Conservation (phyloP, 2,329 filamentous ascomycete species). For the Botryotinia convoluta region DNA sequence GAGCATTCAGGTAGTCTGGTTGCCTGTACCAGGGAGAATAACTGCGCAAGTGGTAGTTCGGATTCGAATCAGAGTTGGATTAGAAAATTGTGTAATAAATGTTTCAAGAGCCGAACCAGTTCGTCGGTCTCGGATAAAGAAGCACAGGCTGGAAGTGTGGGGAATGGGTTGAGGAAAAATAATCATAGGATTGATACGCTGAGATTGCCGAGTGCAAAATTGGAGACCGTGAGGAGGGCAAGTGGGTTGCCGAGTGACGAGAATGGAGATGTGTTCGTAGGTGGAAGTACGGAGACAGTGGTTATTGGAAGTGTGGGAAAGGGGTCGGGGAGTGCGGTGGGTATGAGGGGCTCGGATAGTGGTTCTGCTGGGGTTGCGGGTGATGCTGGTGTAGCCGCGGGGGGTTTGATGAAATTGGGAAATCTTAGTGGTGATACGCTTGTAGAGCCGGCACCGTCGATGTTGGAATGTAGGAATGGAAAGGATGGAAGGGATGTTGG, state of each 20-base stretch:
- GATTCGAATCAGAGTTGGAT: background rate
- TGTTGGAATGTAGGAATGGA: background rate
- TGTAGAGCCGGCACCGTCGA: background rate
- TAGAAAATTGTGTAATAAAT: background rate
- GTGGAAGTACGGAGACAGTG: constrained; percentile 1
- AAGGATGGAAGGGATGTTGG: background rate
- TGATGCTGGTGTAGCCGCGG: background rate
- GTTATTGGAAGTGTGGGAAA: constrained; percentile 1
- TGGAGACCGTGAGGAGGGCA: constrained; percentile 12
- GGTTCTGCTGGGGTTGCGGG: background rate
- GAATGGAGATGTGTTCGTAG: background rate
- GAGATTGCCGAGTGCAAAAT: background rate
- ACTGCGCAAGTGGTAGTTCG: background rate
- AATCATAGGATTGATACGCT: constrained; percentile 17
- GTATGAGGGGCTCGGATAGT: background rate
- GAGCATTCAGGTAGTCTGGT: background rate
- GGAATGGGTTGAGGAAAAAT: background rate
- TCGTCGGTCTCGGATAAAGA: background rate
- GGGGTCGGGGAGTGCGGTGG: too few relatives aligned
- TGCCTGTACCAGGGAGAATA: background rate
- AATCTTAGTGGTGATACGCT: constrained; percentile 4
- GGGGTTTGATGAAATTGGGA: background rate
- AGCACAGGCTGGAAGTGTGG: background rate
- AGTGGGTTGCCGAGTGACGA: background rate
- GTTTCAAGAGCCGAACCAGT: background rate